These are phyloP conservation scores for Termitomyces eurrhizus DNA, from an alignment of 768 basidiomycete genomes.

Conservation along the genomic window DNA sequence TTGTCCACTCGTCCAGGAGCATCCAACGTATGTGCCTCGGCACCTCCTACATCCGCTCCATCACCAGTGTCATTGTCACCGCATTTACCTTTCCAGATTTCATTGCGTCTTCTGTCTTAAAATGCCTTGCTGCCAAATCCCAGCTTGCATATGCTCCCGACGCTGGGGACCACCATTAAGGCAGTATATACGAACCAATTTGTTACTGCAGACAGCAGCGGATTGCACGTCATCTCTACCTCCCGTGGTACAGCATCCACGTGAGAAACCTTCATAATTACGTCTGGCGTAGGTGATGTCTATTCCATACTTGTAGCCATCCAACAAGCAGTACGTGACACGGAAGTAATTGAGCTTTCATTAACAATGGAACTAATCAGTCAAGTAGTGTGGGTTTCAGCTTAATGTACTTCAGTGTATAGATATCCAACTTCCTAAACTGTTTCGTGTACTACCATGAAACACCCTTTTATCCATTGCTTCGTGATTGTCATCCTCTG, in stretches of 20 bases:
- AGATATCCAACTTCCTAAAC: not conserved
- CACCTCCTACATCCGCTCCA: constrained; percentile 24
- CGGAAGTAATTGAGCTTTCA: constrained; percentile 20
- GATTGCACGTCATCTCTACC: constrained; percentile 22
- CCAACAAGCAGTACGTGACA: constrained; percentile 26
- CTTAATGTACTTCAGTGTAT: not conserved
- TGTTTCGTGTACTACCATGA: not conserved
- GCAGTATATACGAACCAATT: constrained; percentile 21
- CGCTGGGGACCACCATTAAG: constrained; percentile 24
- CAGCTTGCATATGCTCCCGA: constrained; percentile 26
- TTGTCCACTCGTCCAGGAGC: constrained; percentile 27
- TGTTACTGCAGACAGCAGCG: constrained; percentile 30
- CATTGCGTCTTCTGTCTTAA: constrained; percentile 19
- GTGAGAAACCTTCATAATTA: constrained; percentile 28
- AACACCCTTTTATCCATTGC: not conserved
- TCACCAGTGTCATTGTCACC: constrained; percentile 21
- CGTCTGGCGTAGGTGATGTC: constrained; percentile 21
- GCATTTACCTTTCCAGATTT: constrained; percentile 21
- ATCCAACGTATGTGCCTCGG: constrained; percentile 26
- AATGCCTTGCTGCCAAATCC: constrained; percentile 21
- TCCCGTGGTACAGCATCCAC: constrained; percentile 23
- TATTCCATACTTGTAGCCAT: constrained; percentile 27
- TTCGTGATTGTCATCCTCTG: not conserved
- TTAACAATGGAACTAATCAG: constrained; percentile 24
- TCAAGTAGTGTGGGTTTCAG: constrained; percentile 20